Conservation (phyloP, 2,329 filamentous ascomycete genomes). For the Apiospora kogelbergensis region DNA sequence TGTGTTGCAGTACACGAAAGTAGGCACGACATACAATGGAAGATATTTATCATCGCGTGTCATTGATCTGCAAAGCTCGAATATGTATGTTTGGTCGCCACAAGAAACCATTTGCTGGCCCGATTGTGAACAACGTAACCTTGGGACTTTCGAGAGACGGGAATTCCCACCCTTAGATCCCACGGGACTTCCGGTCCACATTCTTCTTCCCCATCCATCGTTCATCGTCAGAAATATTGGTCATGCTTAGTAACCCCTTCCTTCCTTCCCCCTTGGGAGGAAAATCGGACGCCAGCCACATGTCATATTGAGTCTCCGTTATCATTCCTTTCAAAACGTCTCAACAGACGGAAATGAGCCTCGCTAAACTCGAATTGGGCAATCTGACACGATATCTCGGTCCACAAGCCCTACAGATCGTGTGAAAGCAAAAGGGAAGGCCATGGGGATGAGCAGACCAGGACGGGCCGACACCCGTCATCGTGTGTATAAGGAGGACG, state of each 20-base stretch:
- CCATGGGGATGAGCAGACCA: neutral
- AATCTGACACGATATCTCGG: neutral
- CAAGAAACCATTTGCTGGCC: neutral
- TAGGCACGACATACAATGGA: neutral
- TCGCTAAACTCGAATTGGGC: neutral
- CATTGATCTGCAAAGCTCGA: slow-evolving; percentile 11
- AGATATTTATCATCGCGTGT: slow-evolving; percentile 4
- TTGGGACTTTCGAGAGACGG: neutral
- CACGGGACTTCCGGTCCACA: slow-evolving; percentile 3
- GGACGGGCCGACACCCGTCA: neutral
- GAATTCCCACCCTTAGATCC: neutral
- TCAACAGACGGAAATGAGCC: neutral
- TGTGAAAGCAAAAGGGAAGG: neutral
- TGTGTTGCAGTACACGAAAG: too few relatives aligned
- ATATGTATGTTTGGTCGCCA: slow-evolving; percentile 8
- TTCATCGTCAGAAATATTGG: slow-evolving; percentile 8
- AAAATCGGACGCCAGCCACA: neutral
- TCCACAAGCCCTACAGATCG: neutral
- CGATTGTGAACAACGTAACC: neutral
- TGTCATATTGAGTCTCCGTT: neutral
- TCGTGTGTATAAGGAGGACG: neutral
- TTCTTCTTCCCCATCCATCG: slow-evolving; percentile 3
- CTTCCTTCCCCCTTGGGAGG: neutral
- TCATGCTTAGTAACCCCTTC: neutral
- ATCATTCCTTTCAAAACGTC: neutral